A percentile compares a stretch with the other conserved stretches of the same genome.
Evolutionary conservation across 805 yeast species (phyloP).

Genomic region (Pichia manshurica): DNA sequence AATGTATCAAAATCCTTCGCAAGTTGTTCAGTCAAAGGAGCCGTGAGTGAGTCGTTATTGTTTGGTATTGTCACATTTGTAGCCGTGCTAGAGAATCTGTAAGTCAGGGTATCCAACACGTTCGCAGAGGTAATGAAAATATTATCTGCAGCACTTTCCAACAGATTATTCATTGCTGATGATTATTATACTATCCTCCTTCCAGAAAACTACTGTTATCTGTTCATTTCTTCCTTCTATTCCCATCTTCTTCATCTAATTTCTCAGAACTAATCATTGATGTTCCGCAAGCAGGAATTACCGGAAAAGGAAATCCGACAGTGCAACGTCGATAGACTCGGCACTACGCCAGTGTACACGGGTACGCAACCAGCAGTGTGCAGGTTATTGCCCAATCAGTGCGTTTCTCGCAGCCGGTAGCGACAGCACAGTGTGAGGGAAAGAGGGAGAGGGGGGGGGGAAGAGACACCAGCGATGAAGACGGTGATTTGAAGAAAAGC

Average conservation of each 20-base stretch:
- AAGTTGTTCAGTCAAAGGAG: constrained; percentile 23
- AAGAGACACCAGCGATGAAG: background rate
- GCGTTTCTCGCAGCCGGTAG: background rate
- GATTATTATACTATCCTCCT: too few species aligned
- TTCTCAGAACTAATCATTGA: too few species aligned
- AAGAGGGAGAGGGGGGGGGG: background rate
- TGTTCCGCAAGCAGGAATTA: too few species aligned
- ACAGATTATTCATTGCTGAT: constrained; percentile 21
- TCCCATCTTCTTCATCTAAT: background rate
- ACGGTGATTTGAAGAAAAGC: background rate
- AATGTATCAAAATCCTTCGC: constrained; percentile 24
- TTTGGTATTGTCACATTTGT: constrained; percentile 25
- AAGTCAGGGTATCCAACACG: constrained; percentile 28
- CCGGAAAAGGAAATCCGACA: too few species aligned
- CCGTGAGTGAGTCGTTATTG: constrained; percentile 25
- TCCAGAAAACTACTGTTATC: too few species aligned
- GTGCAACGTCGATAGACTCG: constrained; percentile 17
- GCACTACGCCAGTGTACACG: constrained; percentile 9
- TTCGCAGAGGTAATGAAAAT: constrained; percentile 31
- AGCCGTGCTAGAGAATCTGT: constrained; percentile 22
- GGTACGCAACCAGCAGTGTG: background rate
- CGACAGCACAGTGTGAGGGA: too few species aligned
- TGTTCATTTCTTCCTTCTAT: background rate
- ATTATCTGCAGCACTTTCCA: constrained; percentile 30
- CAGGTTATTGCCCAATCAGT: constrained; percentile 4